Percentiles rank a stretch among this genome's conserved stretches.
phyloP scores from a whole-genome alignment of 1,284 basidiomycete species.

The Microbotryum lychnidis-dioicae region DNA sequence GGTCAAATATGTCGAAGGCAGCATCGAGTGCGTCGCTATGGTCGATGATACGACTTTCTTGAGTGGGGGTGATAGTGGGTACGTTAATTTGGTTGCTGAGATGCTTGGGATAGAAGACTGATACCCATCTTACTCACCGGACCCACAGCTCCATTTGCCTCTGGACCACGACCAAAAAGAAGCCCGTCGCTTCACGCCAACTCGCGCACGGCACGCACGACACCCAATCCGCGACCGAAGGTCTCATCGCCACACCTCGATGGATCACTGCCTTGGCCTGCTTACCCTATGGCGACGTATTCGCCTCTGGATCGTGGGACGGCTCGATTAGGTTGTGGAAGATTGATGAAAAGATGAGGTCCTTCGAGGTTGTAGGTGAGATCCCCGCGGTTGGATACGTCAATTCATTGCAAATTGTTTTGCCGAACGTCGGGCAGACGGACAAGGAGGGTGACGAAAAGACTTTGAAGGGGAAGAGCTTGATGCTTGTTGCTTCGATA shows the following conservation, averaged over 20 bases:
- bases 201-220: constrained; percentile 80
- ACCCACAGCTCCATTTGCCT: constrained; percentile 67
- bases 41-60: constrained; percentile 87
- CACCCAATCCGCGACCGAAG: constrained; percentile 59
- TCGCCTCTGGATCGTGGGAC: constrained; percentile 91
- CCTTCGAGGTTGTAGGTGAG: constrained; percentile 59
- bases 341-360: constrained; percentile 63
- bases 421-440: constrained; percentile 43
- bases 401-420: constrained; percentile 78
- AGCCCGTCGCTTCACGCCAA: constrained; percentile 75
- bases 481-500: constrained; percentile 67
- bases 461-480: constrained; percentile 40
- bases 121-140: not conserved
- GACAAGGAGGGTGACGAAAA: constrained; percentile 38
- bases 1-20: constrained; percentile 70
- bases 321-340: constrained; percentile 82
- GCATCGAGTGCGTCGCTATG: constrained; percentile 86
- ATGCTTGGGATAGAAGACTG: constrained; percentile 3
- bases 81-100: constrained; percentile 36
- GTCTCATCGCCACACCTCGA: constrained; percentile 65
- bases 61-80: constrained; percentile 94
- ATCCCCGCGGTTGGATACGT: constrained; percentile 67
- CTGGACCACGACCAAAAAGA: constrained; percentile 93
- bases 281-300: constrained; percentile 80
- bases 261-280: constrained; percentile 82